Base-by-base conservation (phyloP, 2,329 filamentous ascomycete species). In the Setomelanomma holmii region DNA sequence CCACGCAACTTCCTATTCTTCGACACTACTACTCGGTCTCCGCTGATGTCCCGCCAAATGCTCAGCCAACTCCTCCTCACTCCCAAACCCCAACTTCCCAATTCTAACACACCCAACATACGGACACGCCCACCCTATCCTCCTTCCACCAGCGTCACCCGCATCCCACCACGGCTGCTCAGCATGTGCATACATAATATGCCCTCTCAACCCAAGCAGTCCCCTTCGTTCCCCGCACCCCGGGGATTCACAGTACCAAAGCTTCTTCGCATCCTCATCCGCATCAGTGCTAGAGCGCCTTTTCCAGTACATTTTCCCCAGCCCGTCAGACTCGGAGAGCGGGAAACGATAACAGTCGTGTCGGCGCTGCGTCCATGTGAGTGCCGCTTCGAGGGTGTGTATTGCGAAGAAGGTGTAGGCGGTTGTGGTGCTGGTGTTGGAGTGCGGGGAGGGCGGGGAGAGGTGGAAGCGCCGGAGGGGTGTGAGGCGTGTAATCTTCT, bases 21-120 rank as follows among this genome's bases (percentile, higher is more conserved):
- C n/a, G 14, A 14, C 27, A 3, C 10, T 30, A 10, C 27, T 30
- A 12, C 5, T 30, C 5, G 11, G n/a, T 5, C 3, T 7, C 34
- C 3, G 6, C 24, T 49, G 40, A 34, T 53, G 51, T 16, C 19
- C 45, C 16, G 27, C 11, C 6, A 53, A 12, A 45, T 53, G 50
- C 44, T 19, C 35, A 21, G 44, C 44, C 3, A 35, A 6, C 23
- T 39, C 44, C 21, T 4, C 23, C 8, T 22, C n/a, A 22, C 35
- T 23, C 10, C 7, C 30, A 23, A 42, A 43, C 35, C 40, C 35
- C 11, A 39, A 19, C 8, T 4, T 24, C 7, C 48, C 48, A 33
- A 51, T 17, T n/a, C 48, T 35, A 24, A 40, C 41, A 34, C 48
- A 51, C 4, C 48, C 48, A 5, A 35, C 7, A 23, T 19, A 14